These are phyloP conservation scores for Paramyrothecium roridum DNA, from an alignment of 2,329 filamentous ascomycete genomes.

Conservation along the genomic window DNA sequence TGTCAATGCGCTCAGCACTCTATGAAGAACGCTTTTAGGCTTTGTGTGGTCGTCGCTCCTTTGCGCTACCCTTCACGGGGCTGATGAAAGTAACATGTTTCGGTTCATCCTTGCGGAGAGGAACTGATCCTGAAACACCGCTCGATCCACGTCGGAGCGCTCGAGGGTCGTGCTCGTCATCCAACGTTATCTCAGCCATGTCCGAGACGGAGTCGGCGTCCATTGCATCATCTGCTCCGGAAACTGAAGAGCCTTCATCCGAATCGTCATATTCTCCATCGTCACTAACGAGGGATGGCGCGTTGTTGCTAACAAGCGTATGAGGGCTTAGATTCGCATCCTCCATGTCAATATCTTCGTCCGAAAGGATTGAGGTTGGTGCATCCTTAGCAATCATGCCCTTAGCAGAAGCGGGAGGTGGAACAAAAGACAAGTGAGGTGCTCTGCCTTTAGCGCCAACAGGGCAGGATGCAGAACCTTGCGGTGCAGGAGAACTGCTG, in stretches of 20 bases:
- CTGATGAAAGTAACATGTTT: slow-evolving; percentile 56
- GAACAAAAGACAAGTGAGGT: slow-evolving; percentile 35
- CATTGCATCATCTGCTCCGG: slow-evolving; percentile 53
- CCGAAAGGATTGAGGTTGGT: slow-evolving; percentile 23
- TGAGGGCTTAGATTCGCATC: slow-evolving; percentile 66
- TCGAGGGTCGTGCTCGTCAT: slow-evolving; percentile 50
- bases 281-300: slow-evolving; percentile 76
- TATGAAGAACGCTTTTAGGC: slow-evolving; percentile 12
- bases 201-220: slow-evolving; percentile 60
- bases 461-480: slow-evolving; percentile 40
- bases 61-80: slow-evolving; percentile 40
- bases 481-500: slow-evolving; percentile 40
- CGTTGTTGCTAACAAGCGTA: slow-evolving; percentile 69
- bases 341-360: slow-evolving; percentile 49
- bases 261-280: slow-evolving; percentile 76
- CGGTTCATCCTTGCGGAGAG: slow-evolving; percentile 50
- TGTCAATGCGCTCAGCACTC: neutral
- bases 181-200: slow-evolving; percentile 59
- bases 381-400: slow-evolving; percentile 14
- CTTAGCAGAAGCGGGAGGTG: slow-evolving; percentile 22
- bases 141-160: slow-evolving; percentile 41
- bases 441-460: slow-evolving; percentile 55
- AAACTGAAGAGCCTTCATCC: slow-evolving; percentile 59
- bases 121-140: slow-evolving; percentile 40
- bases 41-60: slow-evolving; percentile 25